phyloP scores from a whole-genome alignment of 164 flowering plant species.

The Akebia trifoliata region DNA sequence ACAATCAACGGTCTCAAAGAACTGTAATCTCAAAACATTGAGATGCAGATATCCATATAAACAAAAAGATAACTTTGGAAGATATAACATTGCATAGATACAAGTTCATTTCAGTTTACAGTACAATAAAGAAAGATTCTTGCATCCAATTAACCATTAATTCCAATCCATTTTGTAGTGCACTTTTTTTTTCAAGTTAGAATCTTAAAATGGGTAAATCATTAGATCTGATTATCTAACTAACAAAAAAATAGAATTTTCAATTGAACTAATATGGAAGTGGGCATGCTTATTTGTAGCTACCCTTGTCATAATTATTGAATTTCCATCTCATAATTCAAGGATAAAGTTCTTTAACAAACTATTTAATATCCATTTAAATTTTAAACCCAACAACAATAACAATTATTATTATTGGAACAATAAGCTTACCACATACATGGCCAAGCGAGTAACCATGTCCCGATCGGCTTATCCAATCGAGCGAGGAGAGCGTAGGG shows the following conservation, averaged over 20 bases:
- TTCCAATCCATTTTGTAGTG: too few relatives aligned
- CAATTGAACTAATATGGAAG: background rate
- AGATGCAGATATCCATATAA: too few relatives aligned
- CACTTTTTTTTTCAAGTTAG: background rate
- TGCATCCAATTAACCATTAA: too few relatives aligned
- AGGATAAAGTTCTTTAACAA: background rate
- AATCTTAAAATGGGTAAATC: background rate
- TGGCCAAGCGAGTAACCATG: constrained; percentile 98
- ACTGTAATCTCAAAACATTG: too few relatives aligned
- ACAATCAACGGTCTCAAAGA: background rate
- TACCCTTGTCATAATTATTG: background rate
- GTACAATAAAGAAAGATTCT: too few relatives aligned
- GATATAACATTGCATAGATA: too few relatives aligned
- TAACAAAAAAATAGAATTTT: background rate
- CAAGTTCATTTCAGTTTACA: too few relatives aligned
- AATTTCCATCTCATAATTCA: background rate
- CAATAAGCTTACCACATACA: constrained; percentile 72
- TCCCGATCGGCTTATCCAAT: constrained; percentile 92
- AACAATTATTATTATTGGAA: too few relatives aligned
- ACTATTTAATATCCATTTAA: too few relatives aligned
- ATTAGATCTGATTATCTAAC: background rate
- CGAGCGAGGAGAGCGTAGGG: constrained; percentile 89
- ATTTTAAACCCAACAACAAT: background rate
- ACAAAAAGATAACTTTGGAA: too few relatives aligned
- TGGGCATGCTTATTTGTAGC: background rate